Base-by-base conservation (phyloP, 2,329 filamentous ascomycete species). In the Aspergillus calidoustus region DNA sequence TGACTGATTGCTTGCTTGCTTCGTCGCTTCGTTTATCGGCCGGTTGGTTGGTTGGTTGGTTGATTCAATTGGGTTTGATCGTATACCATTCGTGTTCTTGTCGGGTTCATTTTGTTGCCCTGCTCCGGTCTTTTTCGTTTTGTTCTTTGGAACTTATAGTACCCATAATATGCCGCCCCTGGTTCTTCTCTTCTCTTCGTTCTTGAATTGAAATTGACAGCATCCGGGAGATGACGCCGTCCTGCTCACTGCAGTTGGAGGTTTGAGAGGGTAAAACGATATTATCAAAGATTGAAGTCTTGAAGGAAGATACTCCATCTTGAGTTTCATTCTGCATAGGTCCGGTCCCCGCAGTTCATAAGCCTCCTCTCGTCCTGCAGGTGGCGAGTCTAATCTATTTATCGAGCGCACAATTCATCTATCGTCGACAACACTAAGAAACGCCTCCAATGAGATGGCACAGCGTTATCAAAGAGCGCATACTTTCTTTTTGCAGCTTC, bases 361-460 rank as follows among this genome's bases (percentile, higher is more conserved):
- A 41, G 34, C 34, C 34, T 41, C 15, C 13, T 15, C 4, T 41
- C 34, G 11, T 15, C 34, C 11, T 41, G 34, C 34, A 41, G 34
- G 34, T 11, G 34, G 34, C 34, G 1, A 15, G 34, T 41, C 34
- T 41, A 13, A 41, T 41, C 34, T 41, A 41, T 41, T 41, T 41
- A 41, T 41, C 11, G 34, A 15, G 50, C n/a, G 50, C 17, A 38
- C 17, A 44, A n/a, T 30, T 28, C 28, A 19, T 50, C 38, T 23
- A 15, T 54, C 34, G 38, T 11, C 22, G 46, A 23, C 17, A 53
- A 19, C 59, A 61, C 54, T 44, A 59, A 60, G 15, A 9, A 23
- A 55, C 17, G 19, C 25, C 59, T 62, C 62, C 60, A 64, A 64
- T 62, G n/a, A 60, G 17, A 62, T 22, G 8, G 5, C 56, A 38